phyloP scores from a whole-genome alignment of 2,329 filamentous ascomycete species.

The Tolypocladium paradoxum region DNA sequence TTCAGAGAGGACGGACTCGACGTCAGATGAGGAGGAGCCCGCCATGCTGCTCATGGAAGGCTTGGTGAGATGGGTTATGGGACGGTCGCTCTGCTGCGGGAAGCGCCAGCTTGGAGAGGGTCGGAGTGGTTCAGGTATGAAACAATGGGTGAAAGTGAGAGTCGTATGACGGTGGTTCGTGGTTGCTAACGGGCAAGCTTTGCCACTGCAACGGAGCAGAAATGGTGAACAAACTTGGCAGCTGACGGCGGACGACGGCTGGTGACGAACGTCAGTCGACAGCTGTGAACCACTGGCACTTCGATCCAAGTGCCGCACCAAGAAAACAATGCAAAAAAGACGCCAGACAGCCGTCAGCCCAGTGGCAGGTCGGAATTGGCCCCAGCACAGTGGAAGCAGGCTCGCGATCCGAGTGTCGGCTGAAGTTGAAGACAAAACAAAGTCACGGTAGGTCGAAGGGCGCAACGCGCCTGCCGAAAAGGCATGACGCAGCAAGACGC shows the following conservation, averaged over 20 bases:
- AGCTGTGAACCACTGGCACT: neutral
- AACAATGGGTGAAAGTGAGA: neutral
- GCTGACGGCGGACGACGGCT: neutral
- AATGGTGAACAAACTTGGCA: neutral
- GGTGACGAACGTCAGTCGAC: neutral
- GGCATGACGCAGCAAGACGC: constrained; percentile 19
- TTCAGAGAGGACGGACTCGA: constrained; percentile 18
- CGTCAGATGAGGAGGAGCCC: constrained; percentile 18
- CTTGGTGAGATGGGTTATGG: neutral
- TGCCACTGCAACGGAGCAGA: neutral
- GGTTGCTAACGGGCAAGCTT: neutral
- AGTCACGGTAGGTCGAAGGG: neutral
- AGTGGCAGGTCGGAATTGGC: neutral
- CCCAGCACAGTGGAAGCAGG: neutral
- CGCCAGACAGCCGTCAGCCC: neutral
- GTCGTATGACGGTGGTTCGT: neutral
- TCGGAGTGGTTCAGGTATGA: no score
- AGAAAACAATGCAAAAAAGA: neutral
- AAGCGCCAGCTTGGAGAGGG: neutral
- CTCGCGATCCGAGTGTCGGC: neutral
- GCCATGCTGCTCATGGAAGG: constrained; percentile 12
- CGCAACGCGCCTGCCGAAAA: constrained; percentile 6
- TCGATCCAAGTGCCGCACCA: neutral
- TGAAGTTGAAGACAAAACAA: neutral
- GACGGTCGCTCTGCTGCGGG: neutral